Evolutionary conservation across 2,329 filamentous ascomycete species (phyloP).

Genomic region (Hypoxylon sp.): DNA sequence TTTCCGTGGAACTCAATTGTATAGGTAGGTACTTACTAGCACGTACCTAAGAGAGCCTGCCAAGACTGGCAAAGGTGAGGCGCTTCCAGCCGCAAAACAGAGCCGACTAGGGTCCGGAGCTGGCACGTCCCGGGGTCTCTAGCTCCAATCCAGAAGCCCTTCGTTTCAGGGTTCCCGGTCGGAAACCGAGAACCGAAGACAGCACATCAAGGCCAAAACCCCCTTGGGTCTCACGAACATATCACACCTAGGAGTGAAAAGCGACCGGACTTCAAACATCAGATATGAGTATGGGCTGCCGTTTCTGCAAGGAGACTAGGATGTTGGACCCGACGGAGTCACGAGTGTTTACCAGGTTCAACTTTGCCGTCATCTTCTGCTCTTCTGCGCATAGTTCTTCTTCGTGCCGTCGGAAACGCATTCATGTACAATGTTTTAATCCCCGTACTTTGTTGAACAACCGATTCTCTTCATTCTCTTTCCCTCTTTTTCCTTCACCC

Average conservation of each 20-base stretch:
- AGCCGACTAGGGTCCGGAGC: conserved; percentile 44
- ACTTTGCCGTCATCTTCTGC: conserved; percentile 12
- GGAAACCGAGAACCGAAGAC: conserved; percentile 43
- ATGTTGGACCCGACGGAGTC: conserved; percentile 31
- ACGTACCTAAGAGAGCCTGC: no score
- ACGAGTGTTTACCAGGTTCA: conserved; percentile 34
- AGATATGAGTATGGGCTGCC: conserved; percentile 24
- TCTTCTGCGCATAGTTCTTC: conserved; percentile 8
- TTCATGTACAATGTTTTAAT: conserved; percentile 38
- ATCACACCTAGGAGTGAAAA: conserved; percentile 26
- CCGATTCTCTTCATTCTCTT: conserved; percentile 11
- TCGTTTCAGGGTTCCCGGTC: conserved; percentile 48
- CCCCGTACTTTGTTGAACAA: conserved; percentile 28
- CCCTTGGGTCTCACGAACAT: conserved; percentile 32
- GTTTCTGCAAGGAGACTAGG: conserved; percentile 23
- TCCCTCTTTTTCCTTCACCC: conserved; percentile 15
- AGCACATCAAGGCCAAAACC: conserved; percentile 33
- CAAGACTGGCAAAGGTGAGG: conserved; percentile 42
- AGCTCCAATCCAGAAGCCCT: conserved; percentile 40
- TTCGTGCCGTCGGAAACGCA: conserved; percentile 12
- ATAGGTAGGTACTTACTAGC: no score
- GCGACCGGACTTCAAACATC: conserved; percentile 34
- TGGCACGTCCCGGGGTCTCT: conserved; percentile 48
- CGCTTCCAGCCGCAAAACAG: conserved; percentile 38
- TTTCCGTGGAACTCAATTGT: no score